Percentiles rank a stretch among this genome's conserved stretches.
Evolutionary conservation across 306 rosid genomes (phyloP).

Genomic region (Prunus padus): DNA sequence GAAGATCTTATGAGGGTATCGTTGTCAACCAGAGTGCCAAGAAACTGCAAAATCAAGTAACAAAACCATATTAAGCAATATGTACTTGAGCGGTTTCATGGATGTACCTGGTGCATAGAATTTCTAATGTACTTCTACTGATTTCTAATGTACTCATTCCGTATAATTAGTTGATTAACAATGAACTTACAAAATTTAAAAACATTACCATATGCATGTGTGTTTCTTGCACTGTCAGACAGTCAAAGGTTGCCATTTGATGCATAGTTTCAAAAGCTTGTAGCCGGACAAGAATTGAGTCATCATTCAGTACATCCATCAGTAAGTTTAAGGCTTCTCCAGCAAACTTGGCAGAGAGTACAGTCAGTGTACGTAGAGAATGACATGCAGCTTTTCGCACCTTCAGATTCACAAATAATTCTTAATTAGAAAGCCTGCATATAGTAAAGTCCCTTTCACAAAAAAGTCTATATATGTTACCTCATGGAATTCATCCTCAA

Average conservation of each 20-base stretch:
- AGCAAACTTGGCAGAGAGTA: slow-evolving; percentile 61
- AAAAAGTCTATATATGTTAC: slow-evolving; percentile 30
- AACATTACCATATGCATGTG: slow-evolving; percentile 70
- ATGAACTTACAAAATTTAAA: slow-evolving; percentile 9
- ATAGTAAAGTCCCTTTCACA: slow-evolving; percentile 1
- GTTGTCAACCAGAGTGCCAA: slow-evolving; percentile 56
- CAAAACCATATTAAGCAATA: slow-evolving; percentile 4
- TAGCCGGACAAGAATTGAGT: slow-evolving; percentile 54
- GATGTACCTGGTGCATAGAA: neutral
- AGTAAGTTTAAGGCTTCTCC: slow-evolving; percentile 59
- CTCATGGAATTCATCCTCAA: slow-evolving; percentile 92
- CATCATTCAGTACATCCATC: slow-evolving; percentile 77
- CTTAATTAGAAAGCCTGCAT: neutral
- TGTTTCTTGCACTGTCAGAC: slow-evolving; percentile 60
- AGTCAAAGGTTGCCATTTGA: slow-evolving; percentile 56
- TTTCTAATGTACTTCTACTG: neutral
- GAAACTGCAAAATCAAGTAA: slow-evolving; percentile 62
- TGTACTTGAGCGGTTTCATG: neutral
- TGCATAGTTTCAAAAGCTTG: slow-evolving; percentile 81
- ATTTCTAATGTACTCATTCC: neutral
- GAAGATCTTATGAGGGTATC: slow-evolving; percentile 50
- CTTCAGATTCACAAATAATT: slow-evolving; percentile 44
- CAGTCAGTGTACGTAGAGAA: slow-evolving; percentile 51
- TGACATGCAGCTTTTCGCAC: slow-evolving; percentile 74
- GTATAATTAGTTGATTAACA: neutral